Percentiles rank a stretch among this genome's conserved stretches.
Conservation (phyloP, 2,329 filamentous ascomycete species). For the Claviceps sorghi region DNA sequence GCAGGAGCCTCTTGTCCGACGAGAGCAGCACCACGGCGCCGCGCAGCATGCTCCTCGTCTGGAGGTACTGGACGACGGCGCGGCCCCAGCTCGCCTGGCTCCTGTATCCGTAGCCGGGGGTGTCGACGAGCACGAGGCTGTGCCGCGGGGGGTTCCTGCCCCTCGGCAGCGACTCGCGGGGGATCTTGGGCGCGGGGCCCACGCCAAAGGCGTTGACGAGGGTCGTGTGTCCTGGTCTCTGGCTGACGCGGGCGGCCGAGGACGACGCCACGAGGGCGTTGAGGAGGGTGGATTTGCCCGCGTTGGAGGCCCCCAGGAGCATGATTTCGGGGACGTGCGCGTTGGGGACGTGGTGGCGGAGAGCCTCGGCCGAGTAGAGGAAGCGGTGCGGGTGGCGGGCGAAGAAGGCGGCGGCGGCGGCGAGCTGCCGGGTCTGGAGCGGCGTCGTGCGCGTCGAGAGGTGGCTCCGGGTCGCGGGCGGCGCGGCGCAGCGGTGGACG, state of each 20-base stretch:
- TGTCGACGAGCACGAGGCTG: constrained; percentile 35
- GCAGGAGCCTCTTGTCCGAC: constrained; percentile 35
- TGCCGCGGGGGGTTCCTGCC: constrained; percentile 29
- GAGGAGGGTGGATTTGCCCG: constrained; percentile 78
- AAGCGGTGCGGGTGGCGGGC: constrained; percentile 19
- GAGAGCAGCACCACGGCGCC: constrained; percentile 41
- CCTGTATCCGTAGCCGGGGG: constrained; percentile 35
- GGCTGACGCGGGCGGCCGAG: constrained; percentile 33
- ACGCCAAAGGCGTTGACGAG: constrained; percentile 43
- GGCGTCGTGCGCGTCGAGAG: constrained; percentile 6
- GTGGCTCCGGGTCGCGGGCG: neutral
- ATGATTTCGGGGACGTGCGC: constrained; percentile 48
- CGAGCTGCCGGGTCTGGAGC: constrained; percentile 12
- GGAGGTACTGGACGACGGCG: constrained; percentile 37
- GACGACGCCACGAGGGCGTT: constrained; percentile 54
- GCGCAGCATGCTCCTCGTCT: constrained; percentile 28
- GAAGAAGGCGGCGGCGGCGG: constrained; percentile 18
- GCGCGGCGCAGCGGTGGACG: constrained; percentile 3
- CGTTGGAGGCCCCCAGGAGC: constrained; percentile 75
- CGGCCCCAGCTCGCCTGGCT: constrained; percentile 36
- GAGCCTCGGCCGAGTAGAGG: constrained; percentile 35
- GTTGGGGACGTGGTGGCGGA: constrained; percentile 36
- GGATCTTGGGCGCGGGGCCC: constrained; percentile 24
- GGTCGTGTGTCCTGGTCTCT: constrained; percentile 36
- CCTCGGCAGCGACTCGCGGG: constrained; percentile 13